Percentiles rank a stretch among this genome's conserved stretches.
Evolutionary conservation across 352 stramenopile genomes (phyloP).

Genomic region (Thraustotheca clavata): DNA sequence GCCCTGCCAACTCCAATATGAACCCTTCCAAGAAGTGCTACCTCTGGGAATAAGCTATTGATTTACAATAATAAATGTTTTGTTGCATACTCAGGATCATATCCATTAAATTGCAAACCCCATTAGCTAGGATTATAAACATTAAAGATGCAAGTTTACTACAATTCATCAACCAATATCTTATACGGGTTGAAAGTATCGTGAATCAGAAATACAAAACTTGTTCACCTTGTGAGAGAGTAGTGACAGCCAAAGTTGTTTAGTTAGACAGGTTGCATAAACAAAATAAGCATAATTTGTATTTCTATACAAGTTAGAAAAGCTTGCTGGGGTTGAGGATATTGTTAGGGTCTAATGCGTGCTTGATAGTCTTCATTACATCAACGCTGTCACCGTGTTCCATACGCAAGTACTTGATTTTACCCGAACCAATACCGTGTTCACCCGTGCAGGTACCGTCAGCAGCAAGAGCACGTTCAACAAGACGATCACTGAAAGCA

Average conservation of each 20-base stretch:
- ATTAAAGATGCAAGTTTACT: too few relatives aligned
- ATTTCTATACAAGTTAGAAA: slow-evolving; percentile 51
- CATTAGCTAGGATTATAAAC: too few relatives aligned
- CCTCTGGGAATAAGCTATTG: slow-evolving; percentile 20
- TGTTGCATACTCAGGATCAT: too few relatives aligned
- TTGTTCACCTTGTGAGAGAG: too few relatives aligned
- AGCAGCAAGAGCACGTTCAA: slow-evolving; percentile 73
- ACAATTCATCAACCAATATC: too few relatives aligned
- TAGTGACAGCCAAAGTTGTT: neutral
- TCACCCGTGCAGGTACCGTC: slow-evolving; percentile 98
- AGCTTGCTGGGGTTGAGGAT: slow-evolving; percentile 98
- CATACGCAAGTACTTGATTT: slow-evolving; percentile 85
- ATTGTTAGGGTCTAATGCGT: slow-evolving; percentile 89
- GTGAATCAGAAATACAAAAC: too few relatives aligned
- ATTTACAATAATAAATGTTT: neutral
- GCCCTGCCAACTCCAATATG: slow-evolving; percentile 29
- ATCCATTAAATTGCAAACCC: too few relatives aligned
- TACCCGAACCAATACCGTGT: slow-evolving; percentile 94
- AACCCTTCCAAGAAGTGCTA: slow-evolving; percentile 45
- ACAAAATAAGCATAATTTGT: too few relatives aligned
- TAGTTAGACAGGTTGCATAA: neutral
- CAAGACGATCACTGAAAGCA: slow-evolving; percentile 80
- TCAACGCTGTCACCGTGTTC: slow-evolving; percentile 89
- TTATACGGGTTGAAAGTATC: too few relatives aligned
- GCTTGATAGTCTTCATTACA: slow-evolving; percentile 93